Base-by-base conservation (phyloP, 805 yeast genomes). In the Schwanniomyces pseudopolymorphus region DNA sequence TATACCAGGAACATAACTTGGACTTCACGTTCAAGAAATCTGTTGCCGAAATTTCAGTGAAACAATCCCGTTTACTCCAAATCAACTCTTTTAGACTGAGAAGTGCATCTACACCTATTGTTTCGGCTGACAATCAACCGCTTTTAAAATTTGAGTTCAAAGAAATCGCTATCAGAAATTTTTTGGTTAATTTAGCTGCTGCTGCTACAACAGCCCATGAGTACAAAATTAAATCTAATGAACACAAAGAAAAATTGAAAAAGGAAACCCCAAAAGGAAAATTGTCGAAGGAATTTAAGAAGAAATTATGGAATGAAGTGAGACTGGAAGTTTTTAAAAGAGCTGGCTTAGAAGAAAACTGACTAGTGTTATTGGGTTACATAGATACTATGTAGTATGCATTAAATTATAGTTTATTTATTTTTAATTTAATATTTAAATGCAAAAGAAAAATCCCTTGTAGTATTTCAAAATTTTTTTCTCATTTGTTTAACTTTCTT, bases 401-500 rank as follows among this genome's bases (percentile, higher is more conserved):
- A 19, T 21, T 36, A 20, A 36, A 36, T 5, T 36, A n/a, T 36
- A 9, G 22, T 7, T 11, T 19, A 19, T 20, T 19, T 36, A 36
- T 36, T 19, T 17, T 22, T 39, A 39, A 37, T 37, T 17, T 24
- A 25, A 11, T 20, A 42, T 31, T 42, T 21, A 33, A 26, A 42
- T 35, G 40, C 37, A 33, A 35, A 36, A 33, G 25, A 40, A 31
- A n/a, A 19, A 16, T 17, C 11, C 19, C 14, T 31, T 10, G 22
- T 14, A 25, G 8, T 9, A 31, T 21, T n/a, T 19, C 57, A 75
- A 56, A 66, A 75, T 59, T 72, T 78, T 53, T 75, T 76, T 58
- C 94, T 80, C 74, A 78, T 80, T 33, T 75, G 78, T 58, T 80
- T 78, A 39, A 79, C 68, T 60, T 81, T 82, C 64, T 85, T 84